Base-by-base conservation (phyloP, 2,329 filamentous ascomycete species). In the Proliferodiscus dingleyae region DNA sequence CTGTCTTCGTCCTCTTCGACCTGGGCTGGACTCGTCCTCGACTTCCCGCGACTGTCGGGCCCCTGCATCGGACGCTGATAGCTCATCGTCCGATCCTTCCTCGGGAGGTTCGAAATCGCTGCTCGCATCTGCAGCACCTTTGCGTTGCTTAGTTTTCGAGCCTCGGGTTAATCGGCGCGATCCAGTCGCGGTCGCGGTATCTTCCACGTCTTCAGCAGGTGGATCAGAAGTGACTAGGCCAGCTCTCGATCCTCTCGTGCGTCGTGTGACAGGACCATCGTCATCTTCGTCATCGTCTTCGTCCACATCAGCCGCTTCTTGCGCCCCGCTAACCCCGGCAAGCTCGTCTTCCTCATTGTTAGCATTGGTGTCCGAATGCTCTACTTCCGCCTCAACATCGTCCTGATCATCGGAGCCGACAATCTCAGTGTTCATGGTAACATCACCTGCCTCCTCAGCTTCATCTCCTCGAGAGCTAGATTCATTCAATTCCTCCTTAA, bases 1-100 rank as follows among this genome's bases (percentile, higher is more conserved):
- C 46, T 67, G 67, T 49, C 71, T 70, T 49, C 71, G 69, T 38
- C 77, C 75, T 49, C 74, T 68, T 10, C 74, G 71, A 29, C 70
- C 71, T 4, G 74, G 71, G 46, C 72, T 78, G 4, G 71, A 61
- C 16, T 58, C 71, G 15, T 72, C 71, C 18, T 73, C 73, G 1
- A 71, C 69, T 7, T 71, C 64, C 32, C 70, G 60, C 32, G 52
- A 64, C 37, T 58, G 57, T 24, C 60, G 61, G 1, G 60, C 57
- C 10, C 66, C 68, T 1, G 39, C 60, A 8, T 79, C 77, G 4
- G 73, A 78, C 0, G 76, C 80, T 32, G 42, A 39, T 29, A 45
- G 37, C 23, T 49, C 52, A 45, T 65, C 61, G 7, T 78, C 77
- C 3, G 73, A 78, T 0, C 76, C 79, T 32, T 62, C 57, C 13